phyloP scores from a whole-genome alignment of 2,329 filamentous ascomycete genomes.

The Gnomoniopsis smithogilvyi region DNA sequence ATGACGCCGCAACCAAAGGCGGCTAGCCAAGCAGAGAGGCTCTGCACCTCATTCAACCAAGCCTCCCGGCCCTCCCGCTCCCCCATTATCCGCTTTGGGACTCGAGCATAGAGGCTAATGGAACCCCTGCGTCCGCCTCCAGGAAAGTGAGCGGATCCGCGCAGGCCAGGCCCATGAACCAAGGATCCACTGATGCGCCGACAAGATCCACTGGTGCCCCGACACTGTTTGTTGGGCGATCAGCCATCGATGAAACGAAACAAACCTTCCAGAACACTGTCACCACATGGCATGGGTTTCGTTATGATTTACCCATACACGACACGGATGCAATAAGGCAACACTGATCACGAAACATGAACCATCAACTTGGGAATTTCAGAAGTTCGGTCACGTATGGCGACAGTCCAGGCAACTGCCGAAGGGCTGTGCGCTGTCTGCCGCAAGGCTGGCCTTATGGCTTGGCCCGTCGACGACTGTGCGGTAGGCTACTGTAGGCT shows the following conservation, averaged over 20 bases:
- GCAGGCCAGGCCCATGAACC: neutral
- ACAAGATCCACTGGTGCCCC: neutral
- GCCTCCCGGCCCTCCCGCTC: neutral
- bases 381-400: neutral
- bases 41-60: neutral
- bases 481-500: no score
- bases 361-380: neutral
- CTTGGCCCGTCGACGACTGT: no score
- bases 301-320: neutral
- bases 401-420: neutral
- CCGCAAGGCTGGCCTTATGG: no score
- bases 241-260: conserved; percentile 1
- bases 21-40: neutral
- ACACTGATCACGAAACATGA: neutral
- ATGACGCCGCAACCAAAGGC: neutral
- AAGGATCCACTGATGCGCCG: neutral
- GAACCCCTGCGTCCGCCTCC: neutral
- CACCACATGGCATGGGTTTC: neutral
- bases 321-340: no score
- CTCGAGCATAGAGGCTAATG: neutral
- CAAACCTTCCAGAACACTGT: neutral
- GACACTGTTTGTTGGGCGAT: neutral
- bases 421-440: neutral
- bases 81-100: neutral
- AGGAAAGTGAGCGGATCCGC: neutral